Evolutionary conservation across 2,329 filamentous ascomycete genomes (phyloP), one percentile per base, ranked within the genome.

Genomic region (Fusarium sp.): DNA sequence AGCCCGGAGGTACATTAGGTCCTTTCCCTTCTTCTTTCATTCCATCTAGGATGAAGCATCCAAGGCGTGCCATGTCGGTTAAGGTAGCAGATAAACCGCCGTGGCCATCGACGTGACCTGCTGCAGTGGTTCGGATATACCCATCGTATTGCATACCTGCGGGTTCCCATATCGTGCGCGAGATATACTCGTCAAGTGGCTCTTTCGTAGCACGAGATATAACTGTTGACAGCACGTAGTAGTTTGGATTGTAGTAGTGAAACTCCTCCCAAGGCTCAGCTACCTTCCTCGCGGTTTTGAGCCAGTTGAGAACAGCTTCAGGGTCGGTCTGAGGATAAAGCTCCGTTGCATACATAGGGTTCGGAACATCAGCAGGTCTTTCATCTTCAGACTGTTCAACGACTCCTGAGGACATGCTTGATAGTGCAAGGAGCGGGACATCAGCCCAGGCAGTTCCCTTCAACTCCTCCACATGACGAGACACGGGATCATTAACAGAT

Each of bases 211-310:
- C 68, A 6, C 68, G 64, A 2, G 68, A 69, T 6, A 72, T 72
- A 14, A 53, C 69, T 0, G 52, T 63, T 12, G 69, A 70, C 0
- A 72, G 5, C 1, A 72, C 69, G 1, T 72, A 70, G 20, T 66
- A 72, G 53, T 72, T 72, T 0, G 69, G 69, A 27, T 72, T 72
- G 44, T 72, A 72, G 32, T 72, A 72, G 14, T 72, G 69, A n/a
- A 72, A 72, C 54, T 72, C 69, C 8, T 72, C 43, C 69, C 65
- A 72, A 3, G 69, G 69, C 16, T 72, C 54, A 15, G 66, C 65
- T 12, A 72, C 65, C 3, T 72, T 72, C 12, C 42, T 59, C 8
- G 70, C 55, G 0, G 66, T 72, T 45, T 54, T 62, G 6, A 72
- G 51, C 69, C 69, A 72, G 6, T 67, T 46, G 4, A 70, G 30